Evolutionary conservation across 108 stramenopile species (phyloP).

Genomic region (Thalassiosira profunda): DNA sequence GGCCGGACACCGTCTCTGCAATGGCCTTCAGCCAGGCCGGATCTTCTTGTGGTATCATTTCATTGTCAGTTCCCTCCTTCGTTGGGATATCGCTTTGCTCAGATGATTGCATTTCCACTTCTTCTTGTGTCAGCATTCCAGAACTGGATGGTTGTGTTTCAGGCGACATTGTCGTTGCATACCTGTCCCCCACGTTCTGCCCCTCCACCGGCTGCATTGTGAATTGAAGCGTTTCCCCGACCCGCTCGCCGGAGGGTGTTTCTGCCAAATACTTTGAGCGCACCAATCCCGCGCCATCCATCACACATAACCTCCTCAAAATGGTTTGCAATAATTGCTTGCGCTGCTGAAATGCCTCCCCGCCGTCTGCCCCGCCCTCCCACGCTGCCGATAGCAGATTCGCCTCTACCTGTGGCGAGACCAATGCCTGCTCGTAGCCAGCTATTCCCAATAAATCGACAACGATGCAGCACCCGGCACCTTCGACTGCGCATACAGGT

Average conservation of each 20-base stretch:
- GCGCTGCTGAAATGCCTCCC: neutral
- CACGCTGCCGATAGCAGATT: neutral
- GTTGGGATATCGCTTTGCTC: neutral
- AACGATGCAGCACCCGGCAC: conserved; percentile 41
- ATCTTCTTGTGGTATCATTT: neutral
- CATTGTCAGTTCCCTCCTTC: neutral
- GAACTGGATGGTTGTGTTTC: neutral
- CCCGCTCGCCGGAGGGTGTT: neutral
- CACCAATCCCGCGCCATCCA: conserved; percentile 29
- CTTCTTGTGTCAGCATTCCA: neutral
- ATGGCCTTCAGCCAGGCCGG: conserved; percentile 38
- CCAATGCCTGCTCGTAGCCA: conserved; percentile 29
- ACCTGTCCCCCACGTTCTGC: neutral
- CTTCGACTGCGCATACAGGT: conserved; percentile 9
- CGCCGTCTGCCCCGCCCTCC: no score
- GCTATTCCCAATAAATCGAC: conserved; percentile 40
- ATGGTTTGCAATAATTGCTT: conserved; percentile 15
- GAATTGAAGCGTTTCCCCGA: neutral
- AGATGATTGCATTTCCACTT: neutral
- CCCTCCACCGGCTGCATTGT: neutral
- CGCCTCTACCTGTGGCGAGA: conserved; percentile 21
- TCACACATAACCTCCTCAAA: conserved; percentile 29
- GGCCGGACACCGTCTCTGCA: conserved; percentile 28
- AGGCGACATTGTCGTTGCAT: neutral
- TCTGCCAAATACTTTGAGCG: conserved; percentile 8